Percentiles rank a stretch among this genome's conserved stretches.
Conservation (phyloP, 169 alveolate species). For the Ichthyophthirius multifiliis region DNA sequence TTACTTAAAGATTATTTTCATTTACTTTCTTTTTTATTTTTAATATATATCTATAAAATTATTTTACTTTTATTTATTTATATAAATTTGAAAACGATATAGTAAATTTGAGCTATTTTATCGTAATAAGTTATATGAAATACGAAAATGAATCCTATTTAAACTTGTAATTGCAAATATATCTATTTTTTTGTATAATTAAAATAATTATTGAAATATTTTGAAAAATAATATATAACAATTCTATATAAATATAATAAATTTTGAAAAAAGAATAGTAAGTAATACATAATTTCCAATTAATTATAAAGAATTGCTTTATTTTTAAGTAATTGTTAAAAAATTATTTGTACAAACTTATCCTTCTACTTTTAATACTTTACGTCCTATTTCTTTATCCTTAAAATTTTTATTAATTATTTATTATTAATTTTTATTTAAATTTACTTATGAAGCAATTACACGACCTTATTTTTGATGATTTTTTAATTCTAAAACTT, state of each 20-base stretch:
- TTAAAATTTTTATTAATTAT: neutral
- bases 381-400: neutral
- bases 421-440: neutral
- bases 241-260: too few relatives aligned
- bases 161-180: neutral
- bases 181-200: neutral
- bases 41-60: too few relatives aligned
- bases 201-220: neutral
- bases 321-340: neutral
- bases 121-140: neutral
- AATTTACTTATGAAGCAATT: neutral
- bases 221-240: neutral
- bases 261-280: too few relatives aligned
- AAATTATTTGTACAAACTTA: neutral
- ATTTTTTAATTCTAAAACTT: neutral
- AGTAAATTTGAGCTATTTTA: neutral
- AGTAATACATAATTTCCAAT: conserved; percentile 10
- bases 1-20: neutral
- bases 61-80: neutral
- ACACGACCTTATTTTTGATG: neutral
- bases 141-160: neutral
- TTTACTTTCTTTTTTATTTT: neutral
- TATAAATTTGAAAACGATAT: conserved; percentile 2
- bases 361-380: neutral
- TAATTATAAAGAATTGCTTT: neutral